Conservation (phyloP, 306 rosid species). For the Begonia peltatifolia region DNA sequence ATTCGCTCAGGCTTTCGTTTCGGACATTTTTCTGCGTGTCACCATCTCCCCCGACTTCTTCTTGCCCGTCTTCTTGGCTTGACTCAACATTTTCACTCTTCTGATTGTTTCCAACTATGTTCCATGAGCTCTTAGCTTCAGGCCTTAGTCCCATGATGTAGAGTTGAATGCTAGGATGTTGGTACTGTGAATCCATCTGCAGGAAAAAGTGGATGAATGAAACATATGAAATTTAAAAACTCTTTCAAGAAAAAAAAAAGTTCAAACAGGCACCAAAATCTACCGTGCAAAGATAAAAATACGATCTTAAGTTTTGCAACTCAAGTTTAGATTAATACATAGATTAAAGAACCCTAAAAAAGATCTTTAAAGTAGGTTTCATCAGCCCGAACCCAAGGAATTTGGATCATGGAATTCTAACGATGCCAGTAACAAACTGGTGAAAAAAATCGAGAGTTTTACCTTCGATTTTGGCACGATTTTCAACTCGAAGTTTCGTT, state of each 20-base stretch:
- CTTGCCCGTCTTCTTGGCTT: conserved; percentile 18
- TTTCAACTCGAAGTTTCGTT: conserved; percentile 52
- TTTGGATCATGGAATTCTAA: too few species aligned
- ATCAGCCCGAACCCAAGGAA: too few species aligned
- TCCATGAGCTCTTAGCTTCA: conserved; percentile 18
- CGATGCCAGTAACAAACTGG: neutral
- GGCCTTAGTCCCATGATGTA: conserved; percentile 45
- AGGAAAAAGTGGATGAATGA: neutral
- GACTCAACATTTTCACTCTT: conserved; percentile 20
- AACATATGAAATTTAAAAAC: too few species aligned
- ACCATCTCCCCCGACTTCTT: conserved; percentile 19
- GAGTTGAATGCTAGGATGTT: conserved; percentile 84
- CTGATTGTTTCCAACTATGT: conserved; percentile 9
- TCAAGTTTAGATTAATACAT: too few species aligned
- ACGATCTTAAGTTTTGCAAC: neutral
- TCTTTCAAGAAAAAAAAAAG: too few species aligned
- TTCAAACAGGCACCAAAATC: too few species aligned
- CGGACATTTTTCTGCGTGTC: conserved; percentile 14
- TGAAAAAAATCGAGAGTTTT: neutral
- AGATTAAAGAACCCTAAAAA: too few species aligned
- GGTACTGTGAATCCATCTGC: conserved; percentile 90
- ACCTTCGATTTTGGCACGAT: conserved; percentile 74
- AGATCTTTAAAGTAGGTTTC: neutral
- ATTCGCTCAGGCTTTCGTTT: conserved; percentile 39
- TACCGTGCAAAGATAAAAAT: neutral